Conservation (phyloP, 2,329 filamentous ascomycete genomes). For the Fusarium zealandicum region DNA sequence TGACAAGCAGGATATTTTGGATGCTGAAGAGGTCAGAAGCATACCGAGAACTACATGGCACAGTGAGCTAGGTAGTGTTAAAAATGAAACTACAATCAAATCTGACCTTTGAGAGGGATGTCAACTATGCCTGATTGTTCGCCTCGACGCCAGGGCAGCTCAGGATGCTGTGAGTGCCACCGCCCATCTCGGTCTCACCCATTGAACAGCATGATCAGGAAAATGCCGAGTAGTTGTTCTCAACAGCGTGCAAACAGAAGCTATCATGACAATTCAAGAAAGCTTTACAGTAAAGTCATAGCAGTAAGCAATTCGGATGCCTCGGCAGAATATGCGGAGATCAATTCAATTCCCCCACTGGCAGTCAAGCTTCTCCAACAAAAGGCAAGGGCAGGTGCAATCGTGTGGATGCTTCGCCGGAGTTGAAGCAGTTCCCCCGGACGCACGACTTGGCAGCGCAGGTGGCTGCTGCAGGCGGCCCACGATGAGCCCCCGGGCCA, state of each 20-base stretch:
- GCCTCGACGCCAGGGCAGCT: not conserved
- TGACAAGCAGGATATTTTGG: too few species aligned
- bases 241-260: not conserved
- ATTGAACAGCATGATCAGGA: not conserved
- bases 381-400: not conserved
- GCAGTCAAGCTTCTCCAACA: constrained; percentile 1
- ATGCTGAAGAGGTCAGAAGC: not conserved
- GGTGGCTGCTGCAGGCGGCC: constrained; percentile 18
- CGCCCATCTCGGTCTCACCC: not conserved
- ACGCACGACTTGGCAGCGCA: constrained; percentile 1
- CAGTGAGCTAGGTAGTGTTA: not conserved
- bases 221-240: not conserved
- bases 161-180: not conserved
- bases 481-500: not conserved
- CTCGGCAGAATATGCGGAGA: not conserved
- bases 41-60: not conserved
- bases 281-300: not conserved
- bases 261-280: not conserved
- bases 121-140: not conserved
- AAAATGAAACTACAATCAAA: not conserved
- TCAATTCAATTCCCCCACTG: not conserved
- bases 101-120: not conserved
- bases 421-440: constrained; percentile 29
- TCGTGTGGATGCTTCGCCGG: constrained; percentile 24
- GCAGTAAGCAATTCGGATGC: not conserved